Conservation (phyloP, 2,329 filamentous ascomycete species). For the Epichloe uncinata region DNA sequence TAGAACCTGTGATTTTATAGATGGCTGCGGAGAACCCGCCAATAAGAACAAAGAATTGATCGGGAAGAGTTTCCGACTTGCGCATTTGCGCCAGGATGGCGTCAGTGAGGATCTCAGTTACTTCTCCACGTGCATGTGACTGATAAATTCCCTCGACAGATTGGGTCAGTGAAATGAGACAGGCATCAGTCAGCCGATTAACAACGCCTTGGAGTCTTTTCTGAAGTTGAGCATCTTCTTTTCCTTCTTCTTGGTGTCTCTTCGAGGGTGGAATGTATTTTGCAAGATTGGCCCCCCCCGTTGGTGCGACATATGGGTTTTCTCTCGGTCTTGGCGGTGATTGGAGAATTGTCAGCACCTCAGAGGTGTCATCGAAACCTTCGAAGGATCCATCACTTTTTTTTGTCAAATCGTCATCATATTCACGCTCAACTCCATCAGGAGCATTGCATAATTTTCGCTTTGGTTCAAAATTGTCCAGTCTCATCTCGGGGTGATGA, state of each 20-base stretch:
- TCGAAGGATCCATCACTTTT: slow-evolving; percentile 22
- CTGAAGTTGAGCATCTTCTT: slow-evolving; percentile 56
- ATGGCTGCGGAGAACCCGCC: slow-evolving; percentile 81
- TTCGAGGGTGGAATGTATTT: slow-evolving; percentile 84
- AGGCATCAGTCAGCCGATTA: slow-evolving; percentile 87
- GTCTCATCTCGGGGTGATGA: background rate
- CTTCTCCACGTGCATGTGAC: slow-evolving; percentile 72
- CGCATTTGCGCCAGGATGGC: slow-evolving; percentile 67
- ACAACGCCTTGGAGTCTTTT: slow-evolving; percentile 78
- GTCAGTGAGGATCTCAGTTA: slow-evolving; percentile 68
- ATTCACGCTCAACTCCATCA: background rate
- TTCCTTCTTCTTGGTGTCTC: slow-evolving; percentile 46
- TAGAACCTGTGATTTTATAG: slow-evolving; percentile 76
- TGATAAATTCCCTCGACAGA: slow-evolving; percentile 77
- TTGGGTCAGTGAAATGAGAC: slow-evolving; percentile 68
- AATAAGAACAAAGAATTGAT: slow-evolving; percentile 79
- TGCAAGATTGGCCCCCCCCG: slow-evolving; percentile 27
- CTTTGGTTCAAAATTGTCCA: background rate
- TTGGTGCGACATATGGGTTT: slow-evolving; percentile 79
- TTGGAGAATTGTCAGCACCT: slow-evolving; percentile 11
- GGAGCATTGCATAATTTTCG: background rate
- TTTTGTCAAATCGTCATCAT: background rate
- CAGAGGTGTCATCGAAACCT: slow-evolving; percentile 22
- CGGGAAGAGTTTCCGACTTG: slow-evolving; percentile 64
- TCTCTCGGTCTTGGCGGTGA: slow-evolving; percentile 46